These are phyloP conservation scores for Colletotrichum lindemuthianum DNA, from an alignment of 2,329 filamentous ascomycete species.

Conservation along the genomic window DNA sequence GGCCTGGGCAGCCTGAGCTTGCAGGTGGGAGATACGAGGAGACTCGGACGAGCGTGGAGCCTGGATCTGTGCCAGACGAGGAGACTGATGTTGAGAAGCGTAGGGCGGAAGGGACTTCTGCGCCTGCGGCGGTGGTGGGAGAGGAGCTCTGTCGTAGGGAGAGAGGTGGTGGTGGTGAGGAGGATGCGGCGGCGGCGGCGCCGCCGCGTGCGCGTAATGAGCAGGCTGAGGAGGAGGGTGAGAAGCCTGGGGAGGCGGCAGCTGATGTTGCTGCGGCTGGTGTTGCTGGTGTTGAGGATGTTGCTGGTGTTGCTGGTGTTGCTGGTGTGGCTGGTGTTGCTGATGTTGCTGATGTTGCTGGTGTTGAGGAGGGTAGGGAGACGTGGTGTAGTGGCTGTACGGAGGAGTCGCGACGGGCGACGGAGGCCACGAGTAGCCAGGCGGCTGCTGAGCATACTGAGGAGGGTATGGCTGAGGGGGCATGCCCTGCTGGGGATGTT, in stretches of 20 bases:
- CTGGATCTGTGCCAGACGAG: constrained; percentile 38
- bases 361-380: constrained; percentile 47
- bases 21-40: constrained; percentile 56
- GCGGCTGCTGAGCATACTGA: constrained; percentile 51
- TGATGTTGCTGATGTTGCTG: constrained; percentile 22
- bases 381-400: constrained; percentile 56
- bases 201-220: constrained; percentile 41
- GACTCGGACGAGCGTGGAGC: constrained; percentile 46
- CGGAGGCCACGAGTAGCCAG: constrained; percentile 64
- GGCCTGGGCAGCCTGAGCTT: constrained; percentile 54
- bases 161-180: constrained; percentile 39
- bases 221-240: constrained; percentile 43
- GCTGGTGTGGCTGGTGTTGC: constrained; percentile 32
- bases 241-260: constrained; percentile 39
- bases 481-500: constrained; percentile 48
- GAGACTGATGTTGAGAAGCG: constrained; percentile 47
- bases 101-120: constrained; percentile 45
- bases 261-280: constrained; percentile 28
- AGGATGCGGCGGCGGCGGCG: constrained; percentile 7
- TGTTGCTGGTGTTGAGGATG: constrained; percentile 34
- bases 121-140: constrained; percentile 50
- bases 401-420: constrained; percentile 66
- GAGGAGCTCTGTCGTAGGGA: constrained; percentile 47
- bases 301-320: constrained; percentile 31
- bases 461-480: constrained; percentile 49